Base-by-base conservation (phyloP, 2,329 filamentous ascomycete species). In the Magnaporthiopsis rhizophila region DNA sequence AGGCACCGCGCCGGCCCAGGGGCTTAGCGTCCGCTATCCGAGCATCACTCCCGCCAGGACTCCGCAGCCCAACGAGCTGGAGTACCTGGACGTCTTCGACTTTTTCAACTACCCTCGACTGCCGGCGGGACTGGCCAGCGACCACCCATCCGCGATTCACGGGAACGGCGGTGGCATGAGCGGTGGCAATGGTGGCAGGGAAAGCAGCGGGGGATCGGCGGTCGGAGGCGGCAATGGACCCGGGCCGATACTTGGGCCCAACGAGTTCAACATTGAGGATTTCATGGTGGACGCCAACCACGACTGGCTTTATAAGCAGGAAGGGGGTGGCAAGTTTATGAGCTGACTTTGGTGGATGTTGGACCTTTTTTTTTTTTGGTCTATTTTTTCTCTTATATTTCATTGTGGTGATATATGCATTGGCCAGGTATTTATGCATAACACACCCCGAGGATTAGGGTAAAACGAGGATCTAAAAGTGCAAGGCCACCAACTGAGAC, bases 101-200 rank as follows among this genome's bases (percentile, higher is more conserved):
- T 97, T 96, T 73, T 97, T 97, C 81, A 97, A 97, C 72, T 87
- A 96, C 64, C 93, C 93, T 0, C 81, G 92, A 24, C 78, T 97
- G 30, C 83, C 85, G 0, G 75, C 83, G 28, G 77, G 77, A 36
- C 75, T 77, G 15, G 68, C 71, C 34, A 66, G 64, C 21, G 70
- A 69, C 34, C 65, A 65, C 50, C 45, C 45, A 6, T n/a, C 45
- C 2, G n/a, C 21, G 9, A 1, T 53, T 5, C 67, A 67, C 53
- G 65, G 32, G 12, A 62, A 36, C 24, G 21, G 64, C 8, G 38
- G 28, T 58, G 26, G 53, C 26, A 24, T 18, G 61, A 38, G 59
- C 34, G 45, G 59, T 28, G 45, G 38, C 32, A 30, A n/a, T 13
- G 50, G 61, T 50, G 59, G 28, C 59, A 62, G 32, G 32, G 36